Evolutionary conservation across 2,329 filamentous ascomycete species (phyloP).

Genomic region (Annulohypoxylon truncatum): DNA sequence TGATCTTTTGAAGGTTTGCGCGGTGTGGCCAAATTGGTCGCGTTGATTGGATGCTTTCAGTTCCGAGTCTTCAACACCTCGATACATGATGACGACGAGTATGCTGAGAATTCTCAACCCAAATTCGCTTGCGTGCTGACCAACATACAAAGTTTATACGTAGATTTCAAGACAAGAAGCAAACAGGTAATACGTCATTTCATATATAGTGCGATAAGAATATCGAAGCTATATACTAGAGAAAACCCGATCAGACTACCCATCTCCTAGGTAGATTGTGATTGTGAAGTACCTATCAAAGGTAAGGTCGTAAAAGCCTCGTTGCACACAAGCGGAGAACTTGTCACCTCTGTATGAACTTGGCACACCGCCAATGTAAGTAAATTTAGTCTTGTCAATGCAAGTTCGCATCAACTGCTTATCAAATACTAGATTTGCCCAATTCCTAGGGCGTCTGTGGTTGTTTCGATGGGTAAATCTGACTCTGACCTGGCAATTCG

Average conservation of each 20-base stretch:
- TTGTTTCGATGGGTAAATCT: background rate
- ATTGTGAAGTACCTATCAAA: background rate
- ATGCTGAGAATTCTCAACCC: background rate
- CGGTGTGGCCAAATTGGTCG: constrained; percentile 1
- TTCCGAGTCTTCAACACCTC: constrained; percentile 12
- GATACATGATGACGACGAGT: constrained; percentile 1
- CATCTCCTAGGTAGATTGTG: no score
- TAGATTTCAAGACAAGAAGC: background rate
- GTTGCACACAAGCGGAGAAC: background rate
- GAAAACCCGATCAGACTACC: background rate
- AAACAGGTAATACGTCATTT: background rate
- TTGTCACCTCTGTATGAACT: background rate
- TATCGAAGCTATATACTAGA: background rate
- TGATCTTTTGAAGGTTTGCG: background rate
- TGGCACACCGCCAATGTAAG: background rate
- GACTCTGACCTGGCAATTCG: constrained; percentile 1
- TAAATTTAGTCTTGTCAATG: background rate
- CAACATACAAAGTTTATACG: background rate
- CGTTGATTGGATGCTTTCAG: constrained; percentile 21
- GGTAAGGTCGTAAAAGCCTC: background rate
- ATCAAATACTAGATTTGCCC: background rate
- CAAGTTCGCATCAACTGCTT: background rate
- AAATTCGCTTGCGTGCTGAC: background rate
- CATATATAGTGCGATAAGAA: background rate
- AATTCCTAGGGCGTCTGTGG: background rate